Evolutionary conservation across 768 basidiomycete genomes (phyloP), one percentile per base, ranked within the genome.

Genomic region (Collybia sp.): DNA sequence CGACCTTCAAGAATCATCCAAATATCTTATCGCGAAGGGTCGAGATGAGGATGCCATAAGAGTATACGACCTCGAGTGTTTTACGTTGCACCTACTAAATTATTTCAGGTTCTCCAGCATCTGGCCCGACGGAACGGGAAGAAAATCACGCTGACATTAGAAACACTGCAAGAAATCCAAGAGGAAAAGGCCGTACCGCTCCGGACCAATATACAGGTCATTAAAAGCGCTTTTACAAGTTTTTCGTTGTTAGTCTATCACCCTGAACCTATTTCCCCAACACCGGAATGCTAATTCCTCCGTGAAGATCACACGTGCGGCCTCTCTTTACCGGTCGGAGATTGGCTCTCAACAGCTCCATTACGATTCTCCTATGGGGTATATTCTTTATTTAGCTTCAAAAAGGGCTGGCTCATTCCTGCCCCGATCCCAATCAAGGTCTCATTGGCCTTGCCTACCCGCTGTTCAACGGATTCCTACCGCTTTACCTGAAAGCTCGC

Each of bases 1-100:
- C 50, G 73, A 71, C 49, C 65, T 83, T 43, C 74, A 79, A 53
- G 82, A 83, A 54, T 78, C 78, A 0, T 74, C 82, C 8, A 83
- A 83, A 53, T 84, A 75, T 59, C 70, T 82, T 16, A 63, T 82
- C 17, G 72, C 70, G 4, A 73, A 77, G 53, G 79, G 79, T 18
- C 71, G 72, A 35, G 80, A 84, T 52, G 66, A 67, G 40, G 77
- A 82, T 38, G 80, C 80, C 5, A 65, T 83, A 40, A 61, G 65
- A 50, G 74, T 73, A 34, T 18, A 62, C 40, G 41, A 8, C 32
- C 39, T 39, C 3, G 18, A 46, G 20, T 46, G 17, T 13, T 46
- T 5, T 17, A 17, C 42, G 19, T 44, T 35, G 44, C n/a, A n/a
- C 43, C 46, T 51, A 18, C 37, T 18, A 8, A 2, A 30, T 2